Evolutionary conservation across 1,139 yeast genomes (phyloP).

Genomic region (Hyphopichia burtonii): DNA sequence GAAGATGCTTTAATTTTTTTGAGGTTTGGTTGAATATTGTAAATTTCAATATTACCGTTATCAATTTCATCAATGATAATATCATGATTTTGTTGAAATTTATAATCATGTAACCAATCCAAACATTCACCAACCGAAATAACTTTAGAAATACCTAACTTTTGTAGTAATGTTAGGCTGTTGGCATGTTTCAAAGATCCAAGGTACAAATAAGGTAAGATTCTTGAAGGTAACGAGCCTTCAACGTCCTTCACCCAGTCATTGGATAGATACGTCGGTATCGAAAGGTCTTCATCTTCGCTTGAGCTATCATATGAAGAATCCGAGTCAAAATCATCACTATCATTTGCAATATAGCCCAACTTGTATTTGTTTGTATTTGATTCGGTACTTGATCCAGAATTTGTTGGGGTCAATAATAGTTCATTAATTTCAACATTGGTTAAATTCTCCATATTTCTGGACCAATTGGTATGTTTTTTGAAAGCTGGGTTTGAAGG

Average conservation of each 20-base stretch:
- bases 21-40: slow-evolving; percentile 21
- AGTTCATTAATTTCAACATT: slow-evolving; percentile 34
- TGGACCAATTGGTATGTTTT: slow-evolving; percentile 12
- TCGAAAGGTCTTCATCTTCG: slow-evolving; percentile 4
- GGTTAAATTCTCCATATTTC: slow-evolving; percentile 28
- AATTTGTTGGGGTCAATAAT: slow-evolving; percentile 17
- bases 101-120: slow-evolving; percentile 52
- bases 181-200: slow-evolving; percentile 87
- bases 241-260: slow-evolving; percentile 47
- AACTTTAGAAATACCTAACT: slow-evolving; percentile 69
- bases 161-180: slow-evolving; percentile 58
- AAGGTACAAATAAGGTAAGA: slow-evolving; percentile 78
- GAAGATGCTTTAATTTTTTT: not conserved
- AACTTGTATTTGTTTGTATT: slow-evolving; percentile 14
- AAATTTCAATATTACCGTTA: slow-evolving; percentile 34
- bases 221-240: slow-evolving; percentile 72
- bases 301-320: slow-evolving; percentile 4
- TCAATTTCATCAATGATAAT: slow-evolving; percentile 23
- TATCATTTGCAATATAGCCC: slow-evolving; percentile 27
- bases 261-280: not conserved
- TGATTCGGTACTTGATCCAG: slow-evolving; percentile 1
- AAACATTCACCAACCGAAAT: slow-evolving; percentile 86
- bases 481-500: slow-evolving; percentile 31
- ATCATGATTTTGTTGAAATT: slow-evolving; percentile 27
- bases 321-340: slow-evolving; percentile 11